Percentiles rank a stretch among this genome's conserved stretches.
Evolutionary conservation across 228 moss, liverwort and hornwort genomes (phyloP).

Genomic region (Sphagnum fallax): DNA sequence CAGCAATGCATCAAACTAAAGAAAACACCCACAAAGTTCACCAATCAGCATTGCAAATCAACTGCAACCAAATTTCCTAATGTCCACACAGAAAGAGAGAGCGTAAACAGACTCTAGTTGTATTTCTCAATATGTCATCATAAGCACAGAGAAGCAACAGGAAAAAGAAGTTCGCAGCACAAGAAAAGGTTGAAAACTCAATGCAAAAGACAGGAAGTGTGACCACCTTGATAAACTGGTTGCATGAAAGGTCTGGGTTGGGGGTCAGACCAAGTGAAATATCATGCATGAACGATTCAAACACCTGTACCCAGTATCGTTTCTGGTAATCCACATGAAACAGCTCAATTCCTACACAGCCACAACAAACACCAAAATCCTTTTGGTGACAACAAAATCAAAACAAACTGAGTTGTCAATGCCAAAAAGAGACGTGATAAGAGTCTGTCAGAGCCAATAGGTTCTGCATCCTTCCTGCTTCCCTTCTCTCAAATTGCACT

Average conservation of each 20-base stretch:
- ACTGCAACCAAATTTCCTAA: not conserved
- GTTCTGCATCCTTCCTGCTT: too few relatives aligned
- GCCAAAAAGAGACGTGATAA: too few relatives aligned
- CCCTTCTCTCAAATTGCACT: too few relatives aligned
- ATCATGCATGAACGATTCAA: slow-evolving; percentile 80
- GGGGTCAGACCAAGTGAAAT: slow-evolving; percentile 79
- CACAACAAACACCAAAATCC: not conserved
- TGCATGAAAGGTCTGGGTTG: slow-evolving; percentile 94
- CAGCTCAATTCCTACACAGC: slow-evolving; percentile 54
- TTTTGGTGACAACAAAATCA: too few relatives aligned
- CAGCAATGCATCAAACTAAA: slow-evolving; percentile 82
- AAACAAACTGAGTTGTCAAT: too few relatives aligned
- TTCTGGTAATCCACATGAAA: slow-evolving; percentile 75
- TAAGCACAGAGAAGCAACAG: too few relatives aligned
- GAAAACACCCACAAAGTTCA: not conserved
- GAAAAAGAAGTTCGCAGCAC: too few relatives aligned
- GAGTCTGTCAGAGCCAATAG: too few relatives aligned
- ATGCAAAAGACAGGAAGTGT: not conserved
- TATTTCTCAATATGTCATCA: not conserved
- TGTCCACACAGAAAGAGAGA: not conserved
- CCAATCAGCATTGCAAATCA: not conserved
- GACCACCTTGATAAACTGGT: slow-evolving; percentile 80
- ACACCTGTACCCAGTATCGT: slow-evolving; percentile 88
- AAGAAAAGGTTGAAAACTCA: too few relatives aligned
- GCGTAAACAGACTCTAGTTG: not conserved